Evolutionary conservation across 139 green algal genomes (phyloP).

Genomic region (Pycnococcus provasolii): DNA sequence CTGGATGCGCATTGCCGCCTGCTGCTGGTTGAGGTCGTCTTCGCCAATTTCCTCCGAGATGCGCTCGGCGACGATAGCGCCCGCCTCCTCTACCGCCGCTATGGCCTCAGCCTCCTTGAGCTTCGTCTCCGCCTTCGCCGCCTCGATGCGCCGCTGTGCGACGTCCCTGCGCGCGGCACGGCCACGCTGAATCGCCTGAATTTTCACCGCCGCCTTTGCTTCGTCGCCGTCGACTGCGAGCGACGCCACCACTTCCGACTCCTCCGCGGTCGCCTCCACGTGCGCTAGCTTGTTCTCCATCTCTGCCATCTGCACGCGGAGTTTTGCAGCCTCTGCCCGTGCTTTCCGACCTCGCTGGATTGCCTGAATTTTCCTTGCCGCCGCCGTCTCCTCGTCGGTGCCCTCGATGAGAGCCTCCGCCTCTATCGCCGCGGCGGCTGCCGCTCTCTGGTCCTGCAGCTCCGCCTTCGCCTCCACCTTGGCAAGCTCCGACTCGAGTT

Average conservation of each 20-base stretch:
- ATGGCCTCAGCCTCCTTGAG: too few relatives aligned
- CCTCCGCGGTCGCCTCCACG: too few relatives aligned
- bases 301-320: neutral
- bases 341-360: neutral
- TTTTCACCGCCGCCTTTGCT: neutral
- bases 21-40: neutral
- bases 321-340: neutral
- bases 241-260: neutral
- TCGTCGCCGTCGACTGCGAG: neutral
- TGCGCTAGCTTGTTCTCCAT: too few relatives aligned
- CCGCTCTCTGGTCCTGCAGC: too few relatives aligned
- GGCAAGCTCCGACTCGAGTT: neutral
- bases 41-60: neutral
- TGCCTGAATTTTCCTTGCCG: neutral
- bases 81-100: too few relatives aligned
- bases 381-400: slow-evolving; percentile 4
- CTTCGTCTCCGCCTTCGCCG: neutral
- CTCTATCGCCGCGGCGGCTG: neutral
- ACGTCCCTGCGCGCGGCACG: neutral
- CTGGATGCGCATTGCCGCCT: neutral
- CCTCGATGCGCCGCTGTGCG: neutral
- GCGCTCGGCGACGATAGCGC: too few relatives aligned
- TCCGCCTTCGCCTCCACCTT: neutral
- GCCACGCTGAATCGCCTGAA: slow-evolving; percentile 3
- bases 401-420: neutral